A percentile compares a stretch with the other conserved stretches of the same genome.
phyloP scores from a whole-genome alignment of 441 rosid species.

The Erodium trifolium region DNA sequence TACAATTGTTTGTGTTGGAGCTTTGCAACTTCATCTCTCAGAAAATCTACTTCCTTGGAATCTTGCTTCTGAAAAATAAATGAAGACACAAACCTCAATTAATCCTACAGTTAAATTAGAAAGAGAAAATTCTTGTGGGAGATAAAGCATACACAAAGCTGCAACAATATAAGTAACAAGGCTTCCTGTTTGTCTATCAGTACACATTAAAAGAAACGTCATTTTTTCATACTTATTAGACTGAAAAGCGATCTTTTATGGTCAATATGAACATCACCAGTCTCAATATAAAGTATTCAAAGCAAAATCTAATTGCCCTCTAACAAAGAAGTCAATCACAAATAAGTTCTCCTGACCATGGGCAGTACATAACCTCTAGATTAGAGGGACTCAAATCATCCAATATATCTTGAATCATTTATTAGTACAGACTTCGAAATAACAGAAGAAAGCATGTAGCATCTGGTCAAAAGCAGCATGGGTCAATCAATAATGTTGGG shows the following conservation, averaged over 20 bases:
- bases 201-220: neutral
- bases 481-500: neutral
- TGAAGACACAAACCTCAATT: neutral
- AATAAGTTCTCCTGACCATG: neutral
- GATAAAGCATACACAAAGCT: constrained; percentile 2
- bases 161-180: neutral
- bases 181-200: neutral
- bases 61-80: constrained; percentile 36
- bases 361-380: neutral
- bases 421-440: neutral
- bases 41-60: constrained; percentile 40
- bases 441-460: neutral
- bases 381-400: neutral
- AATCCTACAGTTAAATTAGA: neutral
- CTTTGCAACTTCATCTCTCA: constrained; percentile 56
- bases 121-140: neutral
- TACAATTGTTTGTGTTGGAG: constrained; percentile 72
- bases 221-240: too few species aligned
- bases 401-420: neutral
- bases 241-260: too few species aligned
- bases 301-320: neutral
- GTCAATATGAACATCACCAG: neutral
- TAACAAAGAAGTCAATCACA: neutral
- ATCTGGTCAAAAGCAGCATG: neutral
- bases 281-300: neutral